Evolutionary conservation across 257 asterid genomes (phyloP).

Genomic region (Verbascum thapsus): DNA sequence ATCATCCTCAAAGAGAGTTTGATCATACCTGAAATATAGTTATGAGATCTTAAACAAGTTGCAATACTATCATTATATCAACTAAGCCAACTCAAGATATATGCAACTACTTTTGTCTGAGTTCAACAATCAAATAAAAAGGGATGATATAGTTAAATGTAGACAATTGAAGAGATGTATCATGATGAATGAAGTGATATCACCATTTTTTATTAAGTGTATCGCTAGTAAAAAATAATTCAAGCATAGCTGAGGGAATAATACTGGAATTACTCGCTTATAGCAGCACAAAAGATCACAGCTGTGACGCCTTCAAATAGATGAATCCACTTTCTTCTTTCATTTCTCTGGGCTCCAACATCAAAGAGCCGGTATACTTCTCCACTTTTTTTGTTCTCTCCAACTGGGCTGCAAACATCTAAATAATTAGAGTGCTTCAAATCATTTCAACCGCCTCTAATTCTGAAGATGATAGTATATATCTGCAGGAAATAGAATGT

Average conservation of each 20-base stretch:
- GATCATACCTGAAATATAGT: slow-evolving; percentile 75
- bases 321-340: slow-evolving; percentile 99
- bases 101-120: slow-evolving; percentile 10
- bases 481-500: slow-evolving; percentile 19
- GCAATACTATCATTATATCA: slow-evolving; percentile 9
- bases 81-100: slow-evolving; percentile 19
- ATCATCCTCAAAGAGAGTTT: slow-evolving; percentile 93
- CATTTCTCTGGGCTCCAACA: slow-evolving; percentile 99
- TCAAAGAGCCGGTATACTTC: slow-evolving; percentile 94
- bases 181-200: slow-evolving; percentile 5
- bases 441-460: slow-evolving; percentile 12
- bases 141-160: neutral
- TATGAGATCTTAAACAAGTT: slow-evolving; percentile 12
- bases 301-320: slow-evolving; percentile 98
- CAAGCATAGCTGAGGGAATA: slow-evolving; percentile 27
- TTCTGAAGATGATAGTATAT: slow-evolving; percentile 24
- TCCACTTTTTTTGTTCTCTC: slow-evolving; percentile 94
- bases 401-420: slow-evolving; percentile 87
- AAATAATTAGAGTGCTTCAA: slow-evolving; percentile 33
- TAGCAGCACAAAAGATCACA: slow-evolving; percentile 97
- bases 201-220: neutral
- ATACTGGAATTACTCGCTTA: slow-evolving; percentile 78
- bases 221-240: too few species aligned
- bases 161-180: slow-evolving; percentile 9
- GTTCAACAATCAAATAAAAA: slow-evolving; percentile 17